Percentiles rank a stretch among this genome's conserved stretches.
Evolutionary conservation across 2,329 filamentous ascomycete genomes (phyloP).

Genomic region (Fusarium keratoplasticum): DNA sequence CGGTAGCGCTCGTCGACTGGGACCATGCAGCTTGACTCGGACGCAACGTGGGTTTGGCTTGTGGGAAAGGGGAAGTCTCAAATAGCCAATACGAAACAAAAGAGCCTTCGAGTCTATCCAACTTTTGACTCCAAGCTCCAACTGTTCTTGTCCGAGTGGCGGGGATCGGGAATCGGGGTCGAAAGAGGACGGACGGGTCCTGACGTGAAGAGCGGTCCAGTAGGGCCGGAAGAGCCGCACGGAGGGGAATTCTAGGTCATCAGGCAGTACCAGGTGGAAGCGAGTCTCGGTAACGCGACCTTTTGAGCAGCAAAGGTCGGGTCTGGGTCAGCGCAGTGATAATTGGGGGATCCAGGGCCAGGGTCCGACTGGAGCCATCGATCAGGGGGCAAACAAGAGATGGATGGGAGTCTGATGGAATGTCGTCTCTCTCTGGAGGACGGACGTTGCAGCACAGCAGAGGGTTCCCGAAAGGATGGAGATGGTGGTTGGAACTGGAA

Average conservation of each 20-base stretch:
- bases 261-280: conserved; percentile 2
- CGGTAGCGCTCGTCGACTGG: conserved; percentile 6
- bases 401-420: neutral
- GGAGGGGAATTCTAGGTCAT: conserved; percentile 19
- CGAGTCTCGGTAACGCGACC: conserved; percentile 2
- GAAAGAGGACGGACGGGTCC: conserved; percentile 10
- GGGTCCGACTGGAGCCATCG: conserved; percentile 25
- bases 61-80: neutral
- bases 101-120: conserved; percentile 11
- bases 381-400: neutral
- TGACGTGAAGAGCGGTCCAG: conserved; percentile 18
- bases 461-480: neutral
- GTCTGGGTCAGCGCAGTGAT: conserved; percentile 24
- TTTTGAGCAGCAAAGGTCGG: conserved; percentile 4
- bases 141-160: conserved; percentile 20
- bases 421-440: conserved; percentile 1
- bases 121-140: conserved; percentile 2
- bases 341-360: conserved; percentile 22
- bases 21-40: conserved; percentile 24
- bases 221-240: conserved; percentile 39
- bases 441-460: neutral
- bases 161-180: conserved; percentile 25
- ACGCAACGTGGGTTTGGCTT: conserved; percentile 9
- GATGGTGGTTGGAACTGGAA: conserved; percentile 3
- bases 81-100: conserved; percentile 6